Evolutionary conservation across 2,329 filamentous ascomycete genomes (phyloP), one percentile per base, ranked within the genome.

Genomic region (Fusarium xylarioides): DNA sequence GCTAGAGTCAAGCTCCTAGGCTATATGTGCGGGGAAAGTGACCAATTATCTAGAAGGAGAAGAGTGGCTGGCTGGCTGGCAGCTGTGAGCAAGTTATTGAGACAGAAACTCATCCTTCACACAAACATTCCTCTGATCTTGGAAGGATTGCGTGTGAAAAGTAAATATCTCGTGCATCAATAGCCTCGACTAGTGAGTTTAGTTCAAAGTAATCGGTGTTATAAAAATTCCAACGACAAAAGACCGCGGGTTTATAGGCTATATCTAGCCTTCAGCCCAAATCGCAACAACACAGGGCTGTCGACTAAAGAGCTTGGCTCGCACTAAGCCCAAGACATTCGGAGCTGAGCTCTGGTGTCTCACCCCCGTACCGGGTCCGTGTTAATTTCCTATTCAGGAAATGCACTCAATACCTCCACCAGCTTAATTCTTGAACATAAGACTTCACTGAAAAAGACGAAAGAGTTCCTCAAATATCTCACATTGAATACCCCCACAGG

Each of bases 401-500:
- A 49, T 34, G 1, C 18, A 35, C 18, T 28, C n/a, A 42, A 18
- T 4, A 21, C 26, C 23, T 40, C n/a, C 3, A 37, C 15, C 18
- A 4, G 2, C 30, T 7, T 37, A 28, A 34, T n/a, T 21, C 6
- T 35, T 19, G 0, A 38, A 30, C 42, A 49, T 12, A n/a, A 14
- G n/a, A 37, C 34, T 50, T 63, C 52, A 57, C 46, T 15, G 1
- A 26, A 43, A 21, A 30, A 3, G 18, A 70, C 42, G 7, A 21
- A 19, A 21, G 0, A 37, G 4, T 70, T 76, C 64, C 68, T 76
- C 76, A 74, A 77, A 70, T 74, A 77, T 77, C 59, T 77, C 63
- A 76, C 76, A 78, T 76, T 76, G 69, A 69, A 70, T 53, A 65
- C 71, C 76, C 63, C 74, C 74, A 76, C 73, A 78, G 74, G 73